phyloP scores from a whole-genome alignment of 306 rosid genomes.

The Vigna radiata region DNA sequence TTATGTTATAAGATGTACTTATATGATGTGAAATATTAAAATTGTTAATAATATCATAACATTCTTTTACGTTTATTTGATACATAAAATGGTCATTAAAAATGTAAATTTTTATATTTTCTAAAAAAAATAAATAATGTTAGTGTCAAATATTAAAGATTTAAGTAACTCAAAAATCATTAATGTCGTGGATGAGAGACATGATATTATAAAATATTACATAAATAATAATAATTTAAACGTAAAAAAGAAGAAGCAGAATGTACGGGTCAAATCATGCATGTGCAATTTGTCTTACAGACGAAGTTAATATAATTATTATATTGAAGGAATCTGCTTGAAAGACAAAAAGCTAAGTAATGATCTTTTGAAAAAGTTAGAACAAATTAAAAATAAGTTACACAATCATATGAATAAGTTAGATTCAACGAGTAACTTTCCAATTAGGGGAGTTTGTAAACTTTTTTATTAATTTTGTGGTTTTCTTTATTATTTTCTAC shows the following conservation, averaged over 20 bases:
- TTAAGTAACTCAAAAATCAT: too few relatives aligned
- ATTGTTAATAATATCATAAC: too few relatives aligned
- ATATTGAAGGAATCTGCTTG: not conserved
- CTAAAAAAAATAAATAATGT: too few relatives aligned
- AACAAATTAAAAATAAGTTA: not conserved
- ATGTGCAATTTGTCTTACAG: constrained; percentile 31
- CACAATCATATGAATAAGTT: not conserved
- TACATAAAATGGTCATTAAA: too few relatives aligned
- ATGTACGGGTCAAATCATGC: constrained; percentile 29
- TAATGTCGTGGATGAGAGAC: too few relatives aligned
- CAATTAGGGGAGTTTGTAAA: not conserved
- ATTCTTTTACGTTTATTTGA: too few relatives aligned
- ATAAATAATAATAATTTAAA: too few relatives aligned
- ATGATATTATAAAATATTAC: too few relatives aligned
- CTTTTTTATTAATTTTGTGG: not conserved
- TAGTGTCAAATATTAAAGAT: too few relatives aligned
- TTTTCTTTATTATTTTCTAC: not conserved
- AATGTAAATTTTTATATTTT: too few relatives aligned
- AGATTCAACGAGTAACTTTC: not conserved
- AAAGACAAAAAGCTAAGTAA: not conserved
- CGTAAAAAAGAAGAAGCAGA: constrained; percentile 6
- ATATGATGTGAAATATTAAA: not conserved
- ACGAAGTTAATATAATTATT: not conserved
- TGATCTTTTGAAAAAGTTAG: not conserved
- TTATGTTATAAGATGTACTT: too few relatives aligned